Percentiles rank a stretch among this genome's conserved stretches.
Evolutionary conservation across 306 rosid species (phyloP).

Genomic region (Malus domestica): DNA sequence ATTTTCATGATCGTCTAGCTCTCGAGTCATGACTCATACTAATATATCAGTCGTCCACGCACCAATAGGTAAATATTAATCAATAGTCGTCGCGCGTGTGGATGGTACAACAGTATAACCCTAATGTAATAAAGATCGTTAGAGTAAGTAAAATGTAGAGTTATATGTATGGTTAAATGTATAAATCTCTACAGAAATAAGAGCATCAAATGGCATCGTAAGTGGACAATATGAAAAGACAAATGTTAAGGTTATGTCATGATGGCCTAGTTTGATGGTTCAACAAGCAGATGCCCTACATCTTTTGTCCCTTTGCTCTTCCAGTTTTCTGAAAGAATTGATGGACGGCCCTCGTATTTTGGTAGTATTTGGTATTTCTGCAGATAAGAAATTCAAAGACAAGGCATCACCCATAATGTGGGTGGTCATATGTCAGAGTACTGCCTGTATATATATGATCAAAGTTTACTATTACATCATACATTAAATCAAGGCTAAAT

Average conservation of each 20-base stretch:
- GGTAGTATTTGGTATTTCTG: slow-evolving; percentile 27
- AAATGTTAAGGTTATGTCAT: slow-evolving; percentile 94
- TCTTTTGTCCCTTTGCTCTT: slow-evolving; percentile 35
- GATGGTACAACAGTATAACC: no score
- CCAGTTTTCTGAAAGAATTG: slow-evolving; percentile 36
- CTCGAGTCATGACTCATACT: not conserved
- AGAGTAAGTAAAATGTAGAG: no score
- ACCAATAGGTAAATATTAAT: not conserved
- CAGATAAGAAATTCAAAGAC: not conserved
- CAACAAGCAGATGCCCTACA: slow-evolving; percentile 54
- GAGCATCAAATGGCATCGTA: slow-evolving; percentile 49
- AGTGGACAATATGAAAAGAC: slow-evolving; percentile 88
- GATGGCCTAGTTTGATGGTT: slow-evolving; percentile 53
- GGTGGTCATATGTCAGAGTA: slow-evolving; percentile 8
- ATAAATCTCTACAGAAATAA: slow-evolving; percentile 10
- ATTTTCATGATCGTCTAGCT: not conserved
- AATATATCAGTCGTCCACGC: not conserved
- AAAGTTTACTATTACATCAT: not conserved
- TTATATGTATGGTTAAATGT: no score
- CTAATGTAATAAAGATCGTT: no score
- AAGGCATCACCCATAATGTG: slow-evolving; percentile 8
- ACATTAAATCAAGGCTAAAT: not conserved
- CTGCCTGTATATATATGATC: not conserved
- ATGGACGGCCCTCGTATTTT: slow-evolving; percentile 53
- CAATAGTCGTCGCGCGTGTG: no score